A percentile compares a stretch with the other conserved stretches of the same genome.
These are phyloP conservation scores for Sarocladium strictum DNA, from an alignment of 2,329 filamentous ascomycete species.

Conservation along the genomic window DNA sequence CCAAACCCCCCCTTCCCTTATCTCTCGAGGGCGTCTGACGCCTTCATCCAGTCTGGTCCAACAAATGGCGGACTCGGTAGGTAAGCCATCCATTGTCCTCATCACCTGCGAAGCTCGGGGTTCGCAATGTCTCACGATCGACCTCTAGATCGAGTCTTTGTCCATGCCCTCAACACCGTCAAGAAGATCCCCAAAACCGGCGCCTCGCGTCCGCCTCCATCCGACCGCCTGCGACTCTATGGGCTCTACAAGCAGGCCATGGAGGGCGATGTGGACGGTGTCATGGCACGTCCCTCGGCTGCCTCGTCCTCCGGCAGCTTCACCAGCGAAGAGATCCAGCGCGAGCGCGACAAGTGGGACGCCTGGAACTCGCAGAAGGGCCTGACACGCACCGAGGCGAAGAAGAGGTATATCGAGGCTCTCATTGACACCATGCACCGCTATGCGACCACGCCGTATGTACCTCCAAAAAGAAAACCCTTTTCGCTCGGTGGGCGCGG, in stretches of 20 bases:
- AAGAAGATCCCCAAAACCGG: conserved; percentile 96
- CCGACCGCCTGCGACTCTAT: conserved; percentile 86
- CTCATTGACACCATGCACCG: conserved; percentile 95
- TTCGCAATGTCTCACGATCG: conserved; percentile 1
- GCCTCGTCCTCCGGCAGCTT: conserved; percentile 32
- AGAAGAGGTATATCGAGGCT: conserved; percentile 87
- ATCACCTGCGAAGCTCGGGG: background rate
- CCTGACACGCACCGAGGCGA: conserved; percentile 82
- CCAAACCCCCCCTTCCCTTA: background rate
- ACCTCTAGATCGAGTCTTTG: conserved; percentile 84
- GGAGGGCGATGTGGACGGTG: conserved; percentile 93
- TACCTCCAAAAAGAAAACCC: conserved; percentile 15
- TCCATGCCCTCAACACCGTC: conserved; percentile 96
- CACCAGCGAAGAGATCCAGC: conserved; percentile 46
- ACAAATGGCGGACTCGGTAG: conserved; percentile 34
- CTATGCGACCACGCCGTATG: conserved; percentile 80
- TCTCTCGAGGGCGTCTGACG: conserved; percentile 6
- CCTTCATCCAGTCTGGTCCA: conserved; percentile 9
- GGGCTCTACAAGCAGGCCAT: conserved; percentile 98
- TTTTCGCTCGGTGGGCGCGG: background rate
- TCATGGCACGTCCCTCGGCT: conserved; percentile 74
- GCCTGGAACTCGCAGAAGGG: conserved; percentile 89
- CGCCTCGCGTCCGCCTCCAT: conserved; percentile 77
- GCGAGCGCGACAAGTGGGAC: conserved; percentile 74
- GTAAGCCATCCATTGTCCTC: conserved; percentile 18